phyloP scores from a whole-genome alignment of 352 stramenopile genomes.

The Globisporangium recalcitrans region DNA sequence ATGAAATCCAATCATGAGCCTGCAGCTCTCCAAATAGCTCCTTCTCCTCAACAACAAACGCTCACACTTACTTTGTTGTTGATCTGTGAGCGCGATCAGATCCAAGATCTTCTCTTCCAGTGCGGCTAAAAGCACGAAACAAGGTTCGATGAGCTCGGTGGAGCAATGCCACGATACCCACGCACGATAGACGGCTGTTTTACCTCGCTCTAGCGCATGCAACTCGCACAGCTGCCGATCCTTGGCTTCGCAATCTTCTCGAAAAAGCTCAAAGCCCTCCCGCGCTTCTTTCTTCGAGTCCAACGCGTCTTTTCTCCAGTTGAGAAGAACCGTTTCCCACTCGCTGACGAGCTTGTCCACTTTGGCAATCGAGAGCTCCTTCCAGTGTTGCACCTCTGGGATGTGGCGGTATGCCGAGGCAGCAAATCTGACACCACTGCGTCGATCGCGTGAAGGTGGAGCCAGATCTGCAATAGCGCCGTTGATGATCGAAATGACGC shows the following conservation, averaged over 20 bases:
- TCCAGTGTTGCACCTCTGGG: neutral
- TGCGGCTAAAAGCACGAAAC: neutral
- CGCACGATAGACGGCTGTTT: neutral
- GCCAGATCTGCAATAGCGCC: constrained; percentile 22
- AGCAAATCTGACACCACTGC: no score
- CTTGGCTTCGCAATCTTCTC: constrained; percentile 27
- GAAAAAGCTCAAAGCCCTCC: constrained; percentile 19
- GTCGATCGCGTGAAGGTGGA: neutral
- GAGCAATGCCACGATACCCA: neutral
- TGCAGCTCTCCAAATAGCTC: neutral
- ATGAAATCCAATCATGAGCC: neutral
- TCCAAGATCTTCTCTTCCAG: neutral
- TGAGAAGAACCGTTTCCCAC: constrained; percentile 29
- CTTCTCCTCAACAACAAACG: neutral
- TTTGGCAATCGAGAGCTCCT: constrained; percentile 18
- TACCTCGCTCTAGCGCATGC: constrained; percentile 12
- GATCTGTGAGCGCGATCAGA: neutral
- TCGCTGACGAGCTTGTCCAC: constrained; percentile 13
- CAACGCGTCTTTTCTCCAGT: constrained; percentile 26
- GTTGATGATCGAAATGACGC: constrained; percentile 26
- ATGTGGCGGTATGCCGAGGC: neutral
- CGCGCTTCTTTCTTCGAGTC: constrained; percentile 17
- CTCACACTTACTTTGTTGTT: constrained; percentile 11
- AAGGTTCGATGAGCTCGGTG: neutral
- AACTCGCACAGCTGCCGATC: constrained; percentile 14